These are phyloP conservation scores for Rhizopus arrhizus DNA, from an alignment of 371 early-diverging fungal species.

Conservation along the genomic window DNA sequence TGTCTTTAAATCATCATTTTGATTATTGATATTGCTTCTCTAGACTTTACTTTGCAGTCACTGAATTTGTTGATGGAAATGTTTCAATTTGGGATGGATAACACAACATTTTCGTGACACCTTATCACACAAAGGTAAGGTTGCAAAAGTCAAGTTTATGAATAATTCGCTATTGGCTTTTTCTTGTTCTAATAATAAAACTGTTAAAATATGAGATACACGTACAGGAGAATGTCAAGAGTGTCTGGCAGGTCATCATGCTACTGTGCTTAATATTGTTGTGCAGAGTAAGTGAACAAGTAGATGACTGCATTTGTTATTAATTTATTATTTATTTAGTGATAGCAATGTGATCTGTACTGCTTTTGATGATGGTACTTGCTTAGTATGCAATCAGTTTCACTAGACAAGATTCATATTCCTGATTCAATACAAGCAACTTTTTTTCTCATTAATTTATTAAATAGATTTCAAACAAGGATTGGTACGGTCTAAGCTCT, in stretches of 20 bases:
- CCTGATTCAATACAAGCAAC: too few species aligned
- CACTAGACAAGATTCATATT: neutral
- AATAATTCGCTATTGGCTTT: conserved; percentile 65
- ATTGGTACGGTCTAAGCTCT: conserved; percentile 18
- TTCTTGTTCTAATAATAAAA: conserved; percentile 77
- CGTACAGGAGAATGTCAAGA: conserved; percentile 73
- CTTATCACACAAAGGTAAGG: conserved; percentile 78
- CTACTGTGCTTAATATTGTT: conserved; percentile 83
- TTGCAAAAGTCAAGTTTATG: conserved; percentile 78
- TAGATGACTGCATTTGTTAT: neutral
- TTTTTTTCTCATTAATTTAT: neutral
- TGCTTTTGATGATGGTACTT: conserved; percentile 80
- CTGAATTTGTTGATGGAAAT: conserved; percentile 87
- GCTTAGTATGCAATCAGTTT: conserved; percentile 65
- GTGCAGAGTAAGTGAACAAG: conserved; percentile 51
- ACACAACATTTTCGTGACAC: conserved; percentile 73
- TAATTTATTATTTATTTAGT: conserved; percentile 25
- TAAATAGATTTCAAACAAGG: conserved; percentile 6
- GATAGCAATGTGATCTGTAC: conserved; percentile 79
- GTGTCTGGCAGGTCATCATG: conserved; percentile 84
- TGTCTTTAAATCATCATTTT: conserved; percentile 14
- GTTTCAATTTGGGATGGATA: conserved; percentile 86
- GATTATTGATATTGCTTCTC: neutral
- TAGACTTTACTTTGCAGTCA: conserved; percentile 75
- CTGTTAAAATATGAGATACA: conserved; percentile 85